phyloP scores from a whole-genome alignment of 768 basidiomycete genomes.

The Rhodocollybia butyracea region DNA sequence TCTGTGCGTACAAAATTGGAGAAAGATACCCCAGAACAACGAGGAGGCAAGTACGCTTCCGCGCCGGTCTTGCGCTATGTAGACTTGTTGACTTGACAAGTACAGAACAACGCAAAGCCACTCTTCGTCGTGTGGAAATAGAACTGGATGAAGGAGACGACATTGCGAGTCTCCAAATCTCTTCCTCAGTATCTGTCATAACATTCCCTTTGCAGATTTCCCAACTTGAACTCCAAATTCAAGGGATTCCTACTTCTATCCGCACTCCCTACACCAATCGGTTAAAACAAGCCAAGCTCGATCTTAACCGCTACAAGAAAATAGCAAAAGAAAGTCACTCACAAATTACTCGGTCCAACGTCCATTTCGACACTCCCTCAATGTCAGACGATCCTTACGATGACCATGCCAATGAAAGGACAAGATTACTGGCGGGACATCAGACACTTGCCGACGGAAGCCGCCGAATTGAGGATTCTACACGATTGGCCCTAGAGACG shows the following conservation, averaged over 20 bases:
- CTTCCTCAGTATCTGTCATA: not conserved
- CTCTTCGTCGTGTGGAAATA: slow-evolving; percentile 77
- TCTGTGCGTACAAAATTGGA: slow-evolving; percentile 76
- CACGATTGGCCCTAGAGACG: slow-evolving; percentile 87
- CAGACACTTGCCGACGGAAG: slow-evolving; percentile 73
- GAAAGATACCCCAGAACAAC: slow-evolving; percentile 58
- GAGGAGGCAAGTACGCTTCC: slow-evolving; percentile 51
- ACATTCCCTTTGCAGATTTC: slow-evolving; percentile 55
- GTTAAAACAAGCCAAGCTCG: slow-evolving; percentile 66
- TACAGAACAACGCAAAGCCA: slow-evolving; percentile 77
- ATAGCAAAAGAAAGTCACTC: slow-evolving; percentile 69
- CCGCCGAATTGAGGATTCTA: slow-evolving; percentile 70
- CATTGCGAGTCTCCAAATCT: slow-evolving; percentile 52
- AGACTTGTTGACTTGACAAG: slow-evolving; percentile 1
- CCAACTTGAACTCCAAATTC: slow-evolving; percentile 91
- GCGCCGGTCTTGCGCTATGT: not conserved
- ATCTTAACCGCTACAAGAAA: slow-evolving; percentile 75
- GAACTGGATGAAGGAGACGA: slow-evolving; percentile 95
- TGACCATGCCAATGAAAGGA: slow-evolving; percentile 53
- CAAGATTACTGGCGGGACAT: slow-evolving; percentile 70
- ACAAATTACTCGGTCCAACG: slow-evolving; percentile 63
- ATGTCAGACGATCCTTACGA: slow-evolving; percentile 74
- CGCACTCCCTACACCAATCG: slow-evolving; percentile 63
- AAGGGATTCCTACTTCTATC: slow-evolving; percentile 85
- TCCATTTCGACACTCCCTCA: slow-evolving; percentile 26